A percentile compares a stretch with the other conserved stretches of the same genome.
Evolutionary conservation across 1,139 yeast genomes (phyloP).

Genomic region (Meyerozyma guilliermondii): DNA sequence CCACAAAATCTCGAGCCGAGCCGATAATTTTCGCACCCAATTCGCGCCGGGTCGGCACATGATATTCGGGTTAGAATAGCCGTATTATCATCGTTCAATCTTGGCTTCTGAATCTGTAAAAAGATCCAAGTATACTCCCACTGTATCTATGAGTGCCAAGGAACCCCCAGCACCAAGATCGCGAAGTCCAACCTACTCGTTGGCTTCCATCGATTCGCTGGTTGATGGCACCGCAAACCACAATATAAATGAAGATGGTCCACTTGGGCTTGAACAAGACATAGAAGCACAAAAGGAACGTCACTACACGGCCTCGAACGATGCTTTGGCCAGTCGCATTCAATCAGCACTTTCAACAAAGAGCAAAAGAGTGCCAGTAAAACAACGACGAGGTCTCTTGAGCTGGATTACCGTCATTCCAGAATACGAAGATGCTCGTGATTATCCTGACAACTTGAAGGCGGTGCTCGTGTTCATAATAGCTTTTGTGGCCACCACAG

Average conservation of each 20-base stretch:
- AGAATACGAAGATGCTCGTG: slow-evolving; percentile 70
- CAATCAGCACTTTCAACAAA: background rate
- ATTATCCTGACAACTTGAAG: slow-evolving; percentile 49
- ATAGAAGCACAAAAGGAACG: background rate
- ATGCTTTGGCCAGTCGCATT: background rate
- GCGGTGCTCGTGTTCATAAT: slow-evolving; percentile 54
- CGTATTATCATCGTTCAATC: too few relatives aligned
- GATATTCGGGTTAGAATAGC: too few relatives aligned
- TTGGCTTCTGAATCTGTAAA: too few relatives aligned
- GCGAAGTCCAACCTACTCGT: background rate
- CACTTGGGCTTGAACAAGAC: background rate
- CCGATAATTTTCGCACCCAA: background rate
- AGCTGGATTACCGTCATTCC: slow-evolving; percentile 54
- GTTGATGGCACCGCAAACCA: background rate
- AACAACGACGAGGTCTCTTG: slow-evolving; percentile 51
- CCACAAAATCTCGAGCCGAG: background rate
- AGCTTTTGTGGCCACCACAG: slow-evolving; percentile 72
- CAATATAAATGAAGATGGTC: background rate
- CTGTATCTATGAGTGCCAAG: background rate
- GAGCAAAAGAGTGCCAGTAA: slow-evolving; percentile 30
- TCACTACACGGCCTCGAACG: background rate
- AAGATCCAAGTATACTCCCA: too few relatives aligned
- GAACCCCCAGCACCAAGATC: background rate
- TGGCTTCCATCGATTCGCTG: background rate
- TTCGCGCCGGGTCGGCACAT: background rate